A percentile compares a stretch with the other conserved stretches of the same genome.
Evolutionary conservation across 2,329 filamentous ascomycete species (phyloP).

Genomic region (Fusarium pseudonygamai): DNA sequence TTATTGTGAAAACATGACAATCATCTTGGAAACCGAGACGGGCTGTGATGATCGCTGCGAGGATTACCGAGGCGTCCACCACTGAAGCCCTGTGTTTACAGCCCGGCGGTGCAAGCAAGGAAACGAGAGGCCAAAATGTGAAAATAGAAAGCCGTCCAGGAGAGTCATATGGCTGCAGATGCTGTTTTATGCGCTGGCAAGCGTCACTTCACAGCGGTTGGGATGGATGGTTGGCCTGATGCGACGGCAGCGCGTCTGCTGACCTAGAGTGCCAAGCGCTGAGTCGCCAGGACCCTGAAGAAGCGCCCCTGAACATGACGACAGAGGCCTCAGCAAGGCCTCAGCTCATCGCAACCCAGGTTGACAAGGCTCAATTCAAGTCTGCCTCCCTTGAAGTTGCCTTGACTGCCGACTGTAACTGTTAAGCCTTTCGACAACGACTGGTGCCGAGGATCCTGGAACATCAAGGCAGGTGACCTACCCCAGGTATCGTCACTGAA

Average conservation of each 20-base stretch:
- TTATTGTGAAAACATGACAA: slow-evolving; percentile 32
- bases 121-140: slow-evolving; percentile 30
- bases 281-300: slow-evolving; percentile 37
- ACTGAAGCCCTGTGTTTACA: slow-evolving; percentile 3
- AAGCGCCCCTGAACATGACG: slow-evolving; percentile 37
- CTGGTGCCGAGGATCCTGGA: slow-evolving; percentile 22
- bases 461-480: slow-evolving; percentile 32
- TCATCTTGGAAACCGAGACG: slow-evolving; percentile 27
- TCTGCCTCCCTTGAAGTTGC: slow-evolving; percentile 5
- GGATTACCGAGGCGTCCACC: slow-evolving; percentile 3
- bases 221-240: slow-evolving; percentile 27
- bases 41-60: slow-evolving; percentile 21
- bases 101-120: slow-evolving; percentile 20
- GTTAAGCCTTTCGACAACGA: slow-evolving; percentile 5
- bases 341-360: slow-evolving; percentile 13
- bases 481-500: slow-evolving; percentile 35
- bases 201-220: slow-evolving; percentile 20
- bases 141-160: slow-evolving; percentile 11
- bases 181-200: slow-evolving; percentile 43
- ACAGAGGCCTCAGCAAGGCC: slow-evolving; percentile 34
- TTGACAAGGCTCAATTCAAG: slow-evolving; percentile 31
- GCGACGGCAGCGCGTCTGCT: slow-evolving; percentile 35
- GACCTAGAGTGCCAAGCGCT: slow-evolving; percentile 35
- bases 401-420: slow-evolving; percentile 5
- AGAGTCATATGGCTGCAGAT: slow-evolving; percentile 39